Conservation (phyloP, 106 monocot species). For the Apostasia shenzhenica region DNA sequence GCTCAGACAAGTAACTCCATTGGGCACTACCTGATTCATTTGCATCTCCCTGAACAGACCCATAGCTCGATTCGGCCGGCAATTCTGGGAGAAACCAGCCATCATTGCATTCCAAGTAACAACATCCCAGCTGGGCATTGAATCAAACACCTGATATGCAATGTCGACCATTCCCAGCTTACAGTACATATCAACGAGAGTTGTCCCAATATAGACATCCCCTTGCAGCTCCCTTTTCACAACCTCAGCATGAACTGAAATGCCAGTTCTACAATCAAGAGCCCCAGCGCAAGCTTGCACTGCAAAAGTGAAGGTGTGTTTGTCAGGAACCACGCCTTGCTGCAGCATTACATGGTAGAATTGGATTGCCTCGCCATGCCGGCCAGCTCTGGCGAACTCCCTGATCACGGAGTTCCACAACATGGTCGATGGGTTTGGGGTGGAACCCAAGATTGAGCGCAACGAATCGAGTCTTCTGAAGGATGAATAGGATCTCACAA, state of each 20-base stretch:
- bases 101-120: slow-evolving; percentile 78
- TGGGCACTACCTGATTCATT: slow-evolving; percentile 15
- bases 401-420: slow-evolving; percentile 44
- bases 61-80: slow-evolving; percentile 27
- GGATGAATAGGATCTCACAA: slow-evolving; percentile 41
- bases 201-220: slow-evolving; percentile 49
- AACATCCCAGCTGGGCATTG: slow-evolving; percentile 32
- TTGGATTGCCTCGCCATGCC: slow-evolving; percentile 13
- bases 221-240: slow-evolving; percentile 22
- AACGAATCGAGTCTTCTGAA: slow-evolving; percentile 13
- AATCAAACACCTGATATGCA: slow-evolving; percentile 55
- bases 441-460: slow-evolving; percentile 30
- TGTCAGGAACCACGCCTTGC: slow-evolving; percentile 32
- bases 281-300: slow-evolving; percentile 52
- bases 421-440: slow-evolving; percentile 8
- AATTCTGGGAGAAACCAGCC: slow-evolving; percentile 31
- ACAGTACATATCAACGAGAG: slow-evolving; percentile 52
- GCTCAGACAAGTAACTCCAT: slow-evolving; percentile 52
- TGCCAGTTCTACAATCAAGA: slow-evolving; percentile 15
- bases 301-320: slow-evolving; percentile 56
- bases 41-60: slow-evolving; percentile 34
- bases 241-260: slow-evolving; percentile 25
- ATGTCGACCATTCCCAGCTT: slow-evolving; percentile 31
- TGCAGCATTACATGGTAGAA: slow-evolving; percentile 24
- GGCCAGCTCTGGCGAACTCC: slow-evolving; percentile 15